Evolutionary conservation across 1,284 basidiomycete genomes (phyloP).

Genomic region (Polyporus tsugae): DNA sequence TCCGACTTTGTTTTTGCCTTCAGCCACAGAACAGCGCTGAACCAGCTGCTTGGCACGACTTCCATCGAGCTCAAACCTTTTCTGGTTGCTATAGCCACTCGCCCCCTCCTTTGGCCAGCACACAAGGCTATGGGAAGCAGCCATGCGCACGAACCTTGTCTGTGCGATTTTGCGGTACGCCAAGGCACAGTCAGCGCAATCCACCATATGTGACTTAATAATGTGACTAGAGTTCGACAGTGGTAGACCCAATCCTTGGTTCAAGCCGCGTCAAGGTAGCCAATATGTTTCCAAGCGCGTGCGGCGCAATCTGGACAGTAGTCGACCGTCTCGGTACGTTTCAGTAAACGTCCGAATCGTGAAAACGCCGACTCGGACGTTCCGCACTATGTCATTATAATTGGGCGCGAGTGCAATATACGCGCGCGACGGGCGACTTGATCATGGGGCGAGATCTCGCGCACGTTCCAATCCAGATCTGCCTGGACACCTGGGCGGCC

Average conservation of each 20-base stretch:
- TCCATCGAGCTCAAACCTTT: neutral
- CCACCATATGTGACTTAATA: neutral
- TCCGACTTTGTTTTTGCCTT: neutral
- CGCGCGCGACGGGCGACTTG: neutral
- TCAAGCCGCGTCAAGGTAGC: neutral
- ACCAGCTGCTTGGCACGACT: neutral
- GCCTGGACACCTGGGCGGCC: neutral
- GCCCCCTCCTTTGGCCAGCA: neutral
- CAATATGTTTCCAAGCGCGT: neutral
- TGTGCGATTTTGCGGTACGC: too few relatives aligned
- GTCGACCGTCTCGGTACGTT: neutral
- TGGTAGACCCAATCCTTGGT: neutral
- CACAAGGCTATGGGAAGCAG: neutral
- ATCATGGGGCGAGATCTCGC: constrained; percentile 3
- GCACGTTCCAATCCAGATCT: neutral
- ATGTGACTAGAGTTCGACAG: neutral
- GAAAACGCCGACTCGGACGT: neutral
- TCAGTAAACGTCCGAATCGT: neutral
- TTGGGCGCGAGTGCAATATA: neutral
- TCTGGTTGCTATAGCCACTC: neutral
- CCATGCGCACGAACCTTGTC: neutral
- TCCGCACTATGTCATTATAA: neutral
- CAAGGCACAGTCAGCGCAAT: neutral
- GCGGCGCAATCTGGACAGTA: neutral
- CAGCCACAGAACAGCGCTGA: neutral